Base-by-base conservation (phyloP, 2,329 filamentous ascomycete species). In the Aulographum hederae region DNA sequence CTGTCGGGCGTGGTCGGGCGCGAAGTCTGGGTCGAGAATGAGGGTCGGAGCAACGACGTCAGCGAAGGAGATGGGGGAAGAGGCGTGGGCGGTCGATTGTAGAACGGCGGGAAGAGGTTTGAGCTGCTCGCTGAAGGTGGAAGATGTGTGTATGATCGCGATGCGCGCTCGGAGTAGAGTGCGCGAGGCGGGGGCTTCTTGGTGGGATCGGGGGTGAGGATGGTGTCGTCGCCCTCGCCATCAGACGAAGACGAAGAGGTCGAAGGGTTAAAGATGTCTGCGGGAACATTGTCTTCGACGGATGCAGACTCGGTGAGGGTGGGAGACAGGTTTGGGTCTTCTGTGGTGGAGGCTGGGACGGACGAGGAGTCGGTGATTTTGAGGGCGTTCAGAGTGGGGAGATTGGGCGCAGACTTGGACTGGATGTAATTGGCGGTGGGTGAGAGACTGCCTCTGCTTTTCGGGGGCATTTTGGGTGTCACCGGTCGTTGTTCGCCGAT, bases 41-140 rank as follows among this genome's bases (percentile, higher is more conserved):
- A 63, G 2, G 73, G 72, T 10, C 85, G 78, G 5, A 95, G 69
- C 14, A 98, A 73, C 10, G 84, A 93, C 0, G 86, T 95, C 41
- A 98, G 60, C 2, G 81, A 92, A 0, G 89, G 89, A 1, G 84
- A 93, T 0, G 86, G 86, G 0, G 89, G 89, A 0, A 95, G 64
- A 3, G 89, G 86, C 2, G 84, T 94, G 0, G 89, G 89, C n/a
- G 89, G 89, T 3, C 86, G 73, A 40, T 91, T 91, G 62, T 98
- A 98, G 62, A 95, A 95, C 12, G 89, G 89, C 17, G 89, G 89
- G 50, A 76, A 78, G 39, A 60, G 44, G 18, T 30, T 35, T 18
- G 37, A 32, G 12, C 13, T 16, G 33, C 23, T 32, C 14, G 50
- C 43, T 8, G 43, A 42, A 11, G 49, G 54, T 2, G 48, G 44